Base-by-base conservation (phyloP, 2,329 filamentous ascomycete genomes). In the Harringtonia lauricola region DNA sequence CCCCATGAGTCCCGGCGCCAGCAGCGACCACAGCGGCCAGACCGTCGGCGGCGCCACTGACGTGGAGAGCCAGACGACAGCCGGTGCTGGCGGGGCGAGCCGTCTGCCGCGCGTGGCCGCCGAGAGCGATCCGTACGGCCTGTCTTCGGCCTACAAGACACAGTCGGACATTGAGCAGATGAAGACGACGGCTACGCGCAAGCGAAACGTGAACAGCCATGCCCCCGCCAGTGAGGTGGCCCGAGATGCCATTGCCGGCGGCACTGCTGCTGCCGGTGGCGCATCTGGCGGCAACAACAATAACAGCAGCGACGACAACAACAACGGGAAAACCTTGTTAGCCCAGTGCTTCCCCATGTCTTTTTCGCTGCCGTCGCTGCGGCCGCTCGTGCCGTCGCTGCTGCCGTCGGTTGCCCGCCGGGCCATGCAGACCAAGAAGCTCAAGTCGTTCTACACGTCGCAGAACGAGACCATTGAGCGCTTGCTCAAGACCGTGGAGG, bases 381-480 rank as follows among this genome's bases (percentile, higher is more conserved):
- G 51, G 2, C 54, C 55, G 21, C 45, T 55, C 13, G 51, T 52
- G 26, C 55, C 52, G 10, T 52, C 57, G 14, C 26, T 38, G 1
- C 13, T 49, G 18, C 63, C 50, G 63, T 48, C 52, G 1, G 51
- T 55, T n/a, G 56, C 50, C 56, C 63, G 51, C 61, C 50, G 52
- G 3, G 56, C 57, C n/a, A 39, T 56, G 21, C 57, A 55, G 43
- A 59, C 55, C 15, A 55, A 55, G 8, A 54, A 54, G n/a, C 60
- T 96, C 15, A 74, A 84, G 55, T 75, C 78, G 41, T 96, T 95
- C 66, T 96, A 96, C 70, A 76, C 86, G 59, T 72, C 73, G 26
- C 90, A 98, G 59, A 98, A 98, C 59, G 86, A 89, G 60, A 89
- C 86, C 54, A 98, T 98, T 52, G 79, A 95, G 66, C 79, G 86